A percentile compares a stretch with the other conserved stretches of the same genome.
Conservation (phyloP, 139 green algal species). For the Ettlia oleoabundans region DNA sequence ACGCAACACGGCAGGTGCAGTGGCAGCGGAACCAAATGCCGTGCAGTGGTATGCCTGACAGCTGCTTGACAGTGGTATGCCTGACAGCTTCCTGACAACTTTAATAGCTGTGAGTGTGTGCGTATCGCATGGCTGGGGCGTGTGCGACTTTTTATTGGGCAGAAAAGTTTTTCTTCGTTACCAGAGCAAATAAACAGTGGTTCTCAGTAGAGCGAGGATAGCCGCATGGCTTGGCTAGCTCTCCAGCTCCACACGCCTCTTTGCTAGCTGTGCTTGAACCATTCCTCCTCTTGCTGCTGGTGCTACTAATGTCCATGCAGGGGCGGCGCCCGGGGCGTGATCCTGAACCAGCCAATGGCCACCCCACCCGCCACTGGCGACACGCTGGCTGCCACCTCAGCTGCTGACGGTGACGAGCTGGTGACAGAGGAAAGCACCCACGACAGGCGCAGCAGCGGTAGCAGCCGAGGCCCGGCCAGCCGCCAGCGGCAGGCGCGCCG, state of each 20-base stretch:
- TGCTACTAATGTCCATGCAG: neutral
- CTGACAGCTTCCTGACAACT: no score
- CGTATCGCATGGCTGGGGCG: no score
- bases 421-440: no score
- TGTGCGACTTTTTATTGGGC: no score
- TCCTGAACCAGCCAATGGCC: slow-evolving; percentile 49
- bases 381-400: neutral
- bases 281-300: neutral
- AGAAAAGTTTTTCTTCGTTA: no score
- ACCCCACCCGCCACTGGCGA: slow-evolving; percentile 1
- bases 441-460: neutral
- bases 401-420: no score
- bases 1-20: slow-evolving; percentile 33
- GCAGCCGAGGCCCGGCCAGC: neutral
- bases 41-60: neutral
- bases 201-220: no score
- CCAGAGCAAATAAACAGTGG: no score
- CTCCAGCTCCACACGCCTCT: neutral
- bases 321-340: slow-evolving; percentile 38
- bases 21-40: neutral
- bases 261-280: neutral
- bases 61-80: neutral
- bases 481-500: neutral
- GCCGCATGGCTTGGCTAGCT: neutral
- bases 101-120: no score